Evolutionary conservation across 129 eudicot species (phyloP).

Genomic region (Rutidosis leptorrhynchoides): DNA sequence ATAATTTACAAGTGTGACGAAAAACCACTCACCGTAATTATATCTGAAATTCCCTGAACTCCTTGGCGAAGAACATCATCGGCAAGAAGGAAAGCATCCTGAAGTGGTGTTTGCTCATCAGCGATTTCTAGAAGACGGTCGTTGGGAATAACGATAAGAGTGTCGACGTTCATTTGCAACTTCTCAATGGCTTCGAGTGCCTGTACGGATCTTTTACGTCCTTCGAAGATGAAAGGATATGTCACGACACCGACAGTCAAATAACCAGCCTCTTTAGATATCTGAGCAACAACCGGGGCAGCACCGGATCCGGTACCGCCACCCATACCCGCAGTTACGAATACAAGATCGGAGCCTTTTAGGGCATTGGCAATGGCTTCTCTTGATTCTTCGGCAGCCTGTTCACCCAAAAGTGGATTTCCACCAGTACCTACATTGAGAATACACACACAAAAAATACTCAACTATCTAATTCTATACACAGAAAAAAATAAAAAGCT

Average conservation of each 20-base stretch:
- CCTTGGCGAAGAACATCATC: slow-evolving; percentile 99
- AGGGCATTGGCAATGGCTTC: slow-evolving; percentile 87
- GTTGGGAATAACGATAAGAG: slow-evolving; percentile 92
- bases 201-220: slow-evolving; percentile 91
- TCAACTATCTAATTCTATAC: slow-evolving; percentile 23
- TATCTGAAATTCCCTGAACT: slow-evolving; percentile 92
- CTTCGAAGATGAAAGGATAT: slow-evolving; percentile 97
- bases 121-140: slow-evolving; percentile 92
- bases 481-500: not conserved
- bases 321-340: slow-evolving; percentile 99
- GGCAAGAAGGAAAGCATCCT: slow-evolving; percentile 94
- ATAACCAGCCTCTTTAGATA: slow-evolving; percentile 89
- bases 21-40: slow-evolving; percentile 67
- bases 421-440: slow-evolving; percentile 99
- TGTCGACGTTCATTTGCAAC: slow-evolving; percentile 93
- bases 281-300: slow-evolving; percentile 94
- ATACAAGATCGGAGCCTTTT: slow-evolving; percentile 95
- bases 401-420: slow-evolving; percentile 88
- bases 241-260: slow-evolving; percentile 96
- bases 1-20: too few species aligned
- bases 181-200: slow-evolving; percentile 95
- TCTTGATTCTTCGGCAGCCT: slow-evolving; percentile 96
- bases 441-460: slow-evolving; percentile 22
- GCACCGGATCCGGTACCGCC: slow-evolving; percentile 99
- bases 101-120: slow-evolving; percentile 80